phyloP scores from a whole-genome alignment of 164 flowering plant species.

The Houttuynia cordata region DNA sequence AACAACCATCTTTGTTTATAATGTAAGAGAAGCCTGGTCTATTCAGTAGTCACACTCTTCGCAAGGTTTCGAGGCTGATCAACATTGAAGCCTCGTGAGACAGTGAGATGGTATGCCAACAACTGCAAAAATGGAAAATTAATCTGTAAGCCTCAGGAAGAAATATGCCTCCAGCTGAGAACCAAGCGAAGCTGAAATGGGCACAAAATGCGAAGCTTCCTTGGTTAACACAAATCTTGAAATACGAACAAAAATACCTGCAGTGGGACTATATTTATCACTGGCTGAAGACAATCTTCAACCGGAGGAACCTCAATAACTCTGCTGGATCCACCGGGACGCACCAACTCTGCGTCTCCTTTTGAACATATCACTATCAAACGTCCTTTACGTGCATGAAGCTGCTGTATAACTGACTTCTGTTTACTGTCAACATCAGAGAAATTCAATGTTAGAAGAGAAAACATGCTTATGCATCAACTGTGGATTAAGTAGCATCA shows the following conservation, averaged over 20 bases:
- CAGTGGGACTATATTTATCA: conserved; percentile 75
- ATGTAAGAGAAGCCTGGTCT: too few species aligned
- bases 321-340: conserved; percentile 55
- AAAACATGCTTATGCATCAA: not conserved
- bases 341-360: conserved; percentile 67
- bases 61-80: conserved; percentile 98
- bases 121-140: conserved; percentile 10
- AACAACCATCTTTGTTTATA: not conserved
- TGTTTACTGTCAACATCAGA: conserved; percentile 65
- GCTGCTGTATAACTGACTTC: conserved; percentile 95
- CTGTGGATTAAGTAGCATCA: not conserved
- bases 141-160: not conserved
- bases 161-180: not conserved
- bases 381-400: conserved; percentile 92
- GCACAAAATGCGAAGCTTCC: not conserved
- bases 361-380: conserved; percentile 81
- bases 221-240: not conserved
- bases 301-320: conserved; percentile 90
- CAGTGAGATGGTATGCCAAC: conserved; percentile 90
- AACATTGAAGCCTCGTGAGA: conserved; percentile 70
- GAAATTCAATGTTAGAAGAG: conserved; percentile 3
- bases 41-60: conserved; percentile 89
- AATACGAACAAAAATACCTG: conserved; percentile 44
- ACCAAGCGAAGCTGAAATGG: not conserved
- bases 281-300: conserved; percentile 96